Evolutionary conservation across 2,329 filamentous ascomycete species (phyloP).

Genomic region (Exophiala viscosa): DNA sequence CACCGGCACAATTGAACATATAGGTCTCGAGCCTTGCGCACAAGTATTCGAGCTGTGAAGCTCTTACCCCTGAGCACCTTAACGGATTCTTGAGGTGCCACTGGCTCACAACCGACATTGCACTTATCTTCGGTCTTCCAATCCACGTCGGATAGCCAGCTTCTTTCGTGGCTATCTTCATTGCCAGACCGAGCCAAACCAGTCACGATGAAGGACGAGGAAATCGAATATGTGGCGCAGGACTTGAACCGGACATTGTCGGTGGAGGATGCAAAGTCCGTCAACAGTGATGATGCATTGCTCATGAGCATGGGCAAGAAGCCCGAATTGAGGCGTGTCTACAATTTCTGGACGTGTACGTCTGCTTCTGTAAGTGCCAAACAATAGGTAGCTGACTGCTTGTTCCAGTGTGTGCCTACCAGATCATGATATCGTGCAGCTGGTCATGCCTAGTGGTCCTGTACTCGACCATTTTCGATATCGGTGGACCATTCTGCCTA

Average conservation of each 20-base stretch:
- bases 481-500: constrained; percentile 19
- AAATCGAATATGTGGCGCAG: constrained; percentile 4
- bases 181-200: neutral
- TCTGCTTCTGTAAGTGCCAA: neutral
- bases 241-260: constrained; percentile 10
- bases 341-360: constrained; percentile 24
- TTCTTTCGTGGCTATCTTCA: neutral
- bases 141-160: neutral
- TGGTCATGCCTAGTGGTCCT: constrained; percentile 24
- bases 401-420: constrained; percentile 19
- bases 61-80: neutral
- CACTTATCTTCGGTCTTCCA: neutral
- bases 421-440: constrained; percentile 24
- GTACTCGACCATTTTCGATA: constrained; percentile 24
- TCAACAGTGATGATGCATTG: constrained; percentile 21
- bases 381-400: neutral
- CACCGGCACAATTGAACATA: neutral
- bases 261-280: constrained; percentile 13
- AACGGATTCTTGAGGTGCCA: too few relatives aligned
- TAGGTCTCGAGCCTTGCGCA: constrained; percentile 3
- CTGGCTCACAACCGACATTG: neutral
- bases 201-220: constrained; percentile 13
- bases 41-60: neutral
- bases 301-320: constrained; percentile 26
- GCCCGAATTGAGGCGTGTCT: constrained; percentile 22